phyloP scores from a whole-genome alignment of 2,329 filamentous ascomycete genomes.

The Sporothrix mexicana region DNA sequence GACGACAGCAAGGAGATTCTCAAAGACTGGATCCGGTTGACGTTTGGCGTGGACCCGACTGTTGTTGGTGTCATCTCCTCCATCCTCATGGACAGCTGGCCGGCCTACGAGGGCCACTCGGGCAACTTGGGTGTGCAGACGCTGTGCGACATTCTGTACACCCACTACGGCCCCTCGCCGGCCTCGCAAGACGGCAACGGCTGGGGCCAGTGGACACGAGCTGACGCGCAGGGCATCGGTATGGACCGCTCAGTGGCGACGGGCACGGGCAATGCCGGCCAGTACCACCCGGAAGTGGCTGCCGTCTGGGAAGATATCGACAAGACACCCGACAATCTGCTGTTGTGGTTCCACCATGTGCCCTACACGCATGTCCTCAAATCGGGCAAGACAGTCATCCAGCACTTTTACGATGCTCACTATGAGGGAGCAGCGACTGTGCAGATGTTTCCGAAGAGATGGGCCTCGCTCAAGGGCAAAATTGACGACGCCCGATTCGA shows the following conservation, averaged over 20 bases:
- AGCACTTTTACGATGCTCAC: constrained; percentile 60
- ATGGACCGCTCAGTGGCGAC: constrained; percentile 75
- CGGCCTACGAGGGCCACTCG: constrained; percentile 72
- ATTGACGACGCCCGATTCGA: constrained; percentile 66
- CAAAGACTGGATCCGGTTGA: constrained; percentile 65
- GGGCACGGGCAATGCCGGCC: constrained; percentile 68
- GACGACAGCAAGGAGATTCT: constrained; percentile 10
- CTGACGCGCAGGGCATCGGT: constrained; percentile 63
- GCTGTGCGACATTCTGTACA: constrained; percentile 69
- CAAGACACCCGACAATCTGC: constrained; percentile 69
- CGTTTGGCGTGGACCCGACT: constrained; percentile 60
- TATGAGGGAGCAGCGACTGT: constrained; percentile 63
- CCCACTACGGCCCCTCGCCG: constrained; percentile 71
- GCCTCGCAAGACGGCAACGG: constrained; percentile 69
- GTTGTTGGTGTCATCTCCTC: constrained; percentile 65
- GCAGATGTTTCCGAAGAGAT: constrained; percentile 61
- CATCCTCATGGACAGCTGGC: constrained; percentile 73
- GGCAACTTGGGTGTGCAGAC: constrained; percentile 75
- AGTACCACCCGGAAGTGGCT: constrained; percentile 68
- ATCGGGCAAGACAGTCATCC: constrained; percentile 68
- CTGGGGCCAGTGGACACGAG: constrained; percentile 76
- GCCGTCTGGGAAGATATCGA: constrained; percentile 63
- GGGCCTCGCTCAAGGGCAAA: constrained; percentile 60
- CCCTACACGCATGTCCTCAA: constrained; percentile 65
- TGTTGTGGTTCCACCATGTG: constrained; percentile 78